A percentile compares a stretch with the other conserved stretches of the same genome.
phyloP scores from a whole-genome alignment of 768 basidiomycete species.

The Floccularia luteovirens region DNA sequence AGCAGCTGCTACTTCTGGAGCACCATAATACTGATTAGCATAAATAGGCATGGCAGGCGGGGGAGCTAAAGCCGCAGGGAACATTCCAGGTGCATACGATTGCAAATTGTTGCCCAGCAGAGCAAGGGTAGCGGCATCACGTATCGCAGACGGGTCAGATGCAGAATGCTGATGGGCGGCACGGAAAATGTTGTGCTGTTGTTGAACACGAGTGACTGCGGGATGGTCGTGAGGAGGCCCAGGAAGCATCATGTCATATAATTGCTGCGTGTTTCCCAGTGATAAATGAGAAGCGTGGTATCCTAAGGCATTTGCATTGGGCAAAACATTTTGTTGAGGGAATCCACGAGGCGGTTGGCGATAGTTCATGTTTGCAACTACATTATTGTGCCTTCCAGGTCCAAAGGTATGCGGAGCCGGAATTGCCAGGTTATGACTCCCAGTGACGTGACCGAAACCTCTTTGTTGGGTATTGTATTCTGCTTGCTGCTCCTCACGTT shows the following conservation, averaged over 20 bases:
- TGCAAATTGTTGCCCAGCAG: constrained; percentile 51
- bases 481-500: constrained; percentile 38
- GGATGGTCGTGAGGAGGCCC: constrained; percentile 44
- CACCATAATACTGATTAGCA: constrained; percentile 60
- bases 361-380: constrained; percentile 39
- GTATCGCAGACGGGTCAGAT: constrained; percentile 71
- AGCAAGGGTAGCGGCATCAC: constrained; percentile 63
- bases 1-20: constrained; percentile 47
- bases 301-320: constrained; percentile 44
- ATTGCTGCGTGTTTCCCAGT: constrained; percentile 65
- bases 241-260: constrained; percentile 76
- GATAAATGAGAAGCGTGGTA: constrained; percentile 68
- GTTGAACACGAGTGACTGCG: constrained; percentile 69
- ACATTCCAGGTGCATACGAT: constrained; percentile 52
- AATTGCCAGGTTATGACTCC: too few species aligned
- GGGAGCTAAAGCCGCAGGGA: constrained; percentile 36
- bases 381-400: constrained; percentile 44
- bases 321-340: constrained; percentile 43
- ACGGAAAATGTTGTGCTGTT: constrained; percentile 71
- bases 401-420: constrained; percentile 38
- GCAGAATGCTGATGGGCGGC: constrained; percentile 75
- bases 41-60: constrained; percentile 56
- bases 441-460: constrained; percentile 35
- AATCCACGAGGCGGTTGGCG: constrained; percentile 58
- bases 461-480: constrained; percentile 57